Evolutionary conservation across 805 yeast species (phyloP).

Genomic region (Yamadazyma nakazawae): DNA sequence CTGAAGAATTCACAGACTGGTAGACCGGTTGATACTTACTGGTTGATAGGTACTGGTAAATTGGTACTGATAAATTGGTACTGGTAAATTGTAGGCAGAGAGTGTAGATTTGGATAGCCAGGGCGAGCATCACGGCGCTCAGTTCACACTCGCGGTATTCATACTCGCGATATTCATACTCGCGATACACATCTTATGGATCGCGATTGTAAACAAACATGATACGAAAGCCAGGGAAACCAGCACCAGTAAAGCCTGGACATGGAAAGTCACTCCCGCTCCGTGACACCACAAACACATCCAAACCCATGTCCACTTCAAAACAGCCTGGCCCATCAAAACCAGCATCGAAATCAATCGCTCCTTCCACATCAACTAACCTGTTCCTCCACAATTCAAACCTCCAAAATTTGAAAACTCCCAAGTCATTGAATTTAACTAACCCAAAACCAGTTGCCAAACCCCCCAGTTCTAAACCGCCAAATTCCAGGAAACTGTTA

Average conservation of each 20-base stretch:
- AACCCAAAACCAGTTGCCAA: neutral
- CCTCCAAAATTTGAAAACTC: conserved; percentile 1
- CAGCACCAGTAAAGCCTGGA: neutral
- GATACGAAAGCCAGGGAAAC: conserved; percentile 4
- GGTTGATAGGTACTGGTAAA: too few species aligned
- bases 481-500: neutral
- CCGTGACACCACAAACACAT: conserved; percentile 6
- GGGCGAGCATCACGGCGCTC: too few species aligned
- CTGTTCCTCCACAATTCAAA: conserved; percentile 9
- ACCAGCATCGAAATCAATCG: neutral
- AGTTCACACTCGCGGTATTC: too few species aligned
- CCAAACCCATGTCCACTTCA: neutral
- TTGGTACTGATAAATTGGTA: too few species aligned
- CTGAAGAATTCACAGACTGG: too few species aligned
- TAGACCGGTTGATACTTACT: too few species aligned
- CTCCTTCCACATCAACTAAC: neutral
- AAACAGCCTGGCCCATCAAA: too few species aligned
- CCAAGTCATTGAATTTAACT: neutral
- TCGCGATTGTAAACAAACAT: conserved; percentile 2
- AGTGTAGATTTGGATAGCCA: too few species aligned
- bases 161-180: too few species aligned
- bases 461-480: neutral
- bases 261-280: neutral
- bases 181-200: neutral
- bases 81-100: too few species aligned